phyloP scores from a whole-genome alignment of 2,329 filamentous ascomycete genomes.

The Cladosporium sp. region DNA sequence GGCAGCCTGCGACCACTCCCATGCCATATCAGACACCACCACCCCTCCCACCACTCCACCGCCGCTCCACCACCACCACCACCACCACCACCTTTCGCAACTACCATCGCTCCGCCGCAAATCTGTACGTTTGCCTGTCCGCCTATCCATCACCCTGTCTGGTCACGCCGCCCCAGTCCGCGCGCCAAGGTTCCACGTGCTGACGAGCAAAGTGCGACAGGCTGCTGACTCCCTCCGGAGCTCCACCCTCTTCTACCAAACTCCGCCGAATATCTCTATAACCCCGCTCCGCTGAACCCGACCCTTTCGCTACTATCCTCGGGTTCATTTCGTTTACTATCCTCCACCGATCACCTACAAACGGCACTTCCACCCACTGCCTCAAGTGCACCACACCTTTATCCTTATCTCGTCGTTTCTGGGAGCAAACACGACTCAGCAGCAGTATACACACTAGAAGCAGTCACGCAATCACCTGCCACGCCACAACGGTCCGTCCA shows the following conservation, averaged over 20 bases:
- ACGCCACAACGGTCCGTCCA: background rate
- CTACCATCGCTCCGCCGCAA: background rate
- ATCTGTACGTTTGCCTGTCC: background rate
- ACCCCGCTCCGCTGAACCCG: background rate
- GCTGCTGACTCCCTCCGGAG: constrained; percentile 14
- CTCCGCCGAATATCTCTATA: constrained; percentile 4
- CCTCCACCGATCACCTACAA: background rate
- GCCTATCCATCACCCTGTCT: background rate
- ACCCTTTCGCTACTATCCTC: background rate
- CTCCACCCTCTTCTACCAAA: constrained; percentile 15
- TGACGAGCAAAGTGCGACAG: constrained; percentile 18
- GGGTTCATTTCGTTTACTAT: background rate
- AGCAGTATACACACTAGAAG: background rate
- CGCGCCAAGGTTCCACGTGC: constrained; percentile 17
- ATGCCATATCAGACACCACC: background rate
- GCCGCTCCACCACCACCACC: background rate
- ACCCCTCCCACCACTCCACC: constrained; percentile 1
- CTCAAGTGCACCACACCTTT: background rate
- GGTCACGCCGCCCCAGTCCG: background rate
- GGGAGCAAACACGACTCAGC: background rate
- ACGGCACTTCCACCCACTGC: background rate
- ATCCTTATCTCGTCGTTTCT: background rate
- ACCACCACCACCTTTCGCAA: background rate
- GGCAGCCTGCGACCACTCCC: background rate
- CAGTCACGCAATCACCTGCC: background rate